Percentiles rank a stretch among this genome's conserved stretches.
Conservation (phyloP, 352 stramenopile species). For the Plasmopara viticola region DNA sequence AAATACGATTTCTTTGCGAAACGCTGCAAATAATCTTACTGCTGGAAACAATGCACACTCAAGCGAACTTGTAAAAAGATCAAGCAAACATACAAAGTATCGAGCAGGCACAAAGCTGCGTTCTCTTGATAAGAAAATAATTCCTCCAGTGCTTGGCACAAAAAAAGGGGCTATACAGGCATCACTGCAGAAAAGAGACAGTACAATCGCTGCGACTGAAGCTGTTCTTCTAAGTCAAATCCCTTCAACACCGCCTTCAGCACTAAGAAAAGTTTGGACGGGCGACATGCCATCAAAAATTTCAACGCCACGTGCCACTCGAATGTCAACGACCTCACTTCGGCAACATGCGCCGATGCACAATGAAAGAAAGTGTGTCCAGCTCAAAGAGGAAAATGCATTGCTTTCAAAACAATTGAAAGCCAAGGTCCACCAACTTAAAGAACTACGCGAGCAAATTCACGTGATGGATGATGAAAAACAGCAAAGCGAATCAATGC, state of each 20-base stretch:
- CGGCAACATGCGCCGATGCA: too few relatives aligned
- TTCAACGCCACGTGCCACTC: conserved; percentile 12
- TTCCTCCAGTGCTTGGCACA: too few relatives aligned
- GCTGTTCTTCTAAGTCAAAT: conserved; percentile 21
- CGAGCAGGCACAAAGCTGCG: too few relatives aligned
- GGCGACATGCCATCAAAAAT: conserved; percentile 17
- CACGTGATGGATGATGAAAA: conserved; percentile 28
- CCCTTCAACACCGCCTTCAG: conserved; percentile 22
- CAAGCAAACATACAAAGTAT: neutral
- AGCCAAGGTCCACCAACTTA: conserved; percentile 14
- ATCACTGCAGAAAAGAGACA: neutral
- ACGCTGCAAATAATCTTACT: conserved; percentile 25
- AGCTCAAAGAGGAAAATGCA: conserved; percentile 31
- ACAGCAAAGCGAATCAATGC: conserved; percentile 9
- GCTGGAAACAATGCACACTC: conserved; percentile 13
- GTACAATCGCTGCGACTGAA: neutral
- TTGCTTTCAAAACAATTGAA: conserved; percentile 18
- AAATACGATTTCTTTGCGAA: conserved; percentile 32
- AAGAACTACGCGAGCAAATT: conserved; percentile 17
- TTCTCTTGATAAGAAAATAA: too few relatives aligned
- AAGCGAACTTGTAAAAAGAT: conserved; percentile 4
- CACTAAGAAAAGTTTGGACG: conserved; percentile 16
- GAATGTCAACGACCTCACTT: neutral
- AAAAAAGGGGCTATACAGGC: neutral
- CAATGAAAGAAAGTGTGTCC: conserved; percentile 10